Base-by-base conservation (phyloP, 2,329 filamentous ascomycete genomes). In the Fusarium pseudograminearum region DNA sequence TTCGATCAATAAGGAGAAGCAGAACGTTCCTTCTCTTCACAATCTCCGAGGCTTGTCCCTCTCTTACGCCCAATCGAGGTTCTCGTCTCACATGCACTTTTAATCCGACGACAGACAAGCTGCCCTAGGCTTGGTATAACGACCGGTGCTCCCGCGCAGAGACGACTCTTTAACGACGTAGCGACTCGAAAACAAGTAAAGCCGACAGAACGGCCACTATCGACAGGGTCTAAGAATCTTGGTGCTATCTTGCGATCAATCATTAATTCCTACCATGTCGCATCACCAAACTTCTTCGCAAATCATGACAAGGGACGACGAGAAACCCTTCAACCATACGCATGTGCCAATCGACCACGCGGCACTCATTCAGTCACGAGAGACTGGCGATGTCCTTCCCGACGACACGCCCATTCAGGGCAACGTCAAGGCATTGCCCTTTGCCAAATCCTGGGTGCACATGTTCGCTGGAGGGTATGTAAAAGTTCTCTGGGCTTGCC, bases 401-500 rank as follows among this genome's bases (percentile, higher is more conserved):
- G 80, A 83, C 54, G 82, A 81, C 56, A 69, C 72, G 20, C 76
- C 78, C 20, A 63, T 73, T 53, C 67, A 77, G 31, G 73, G 73
- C 20, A 73, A 78, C 56, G 71, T 78, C 56, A 82, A 83, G 68
- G 77, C 78, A 18, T 79, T 83, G 38, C 85, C 86, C 4, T 87
- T 87, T 74, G 84, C 90, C 20, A 94, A 94, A 80, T 94, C 93
- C 79, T 97, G 93, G 92, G 92, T 94, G 66, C 94, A 97, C 83
- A 91, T 98, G 76, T 87, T 97, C 61, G 94, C 94, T 57, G 94
- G 94, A 85, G 94, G 90, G 93, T 97, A 87, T 76, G 87, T 83
- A 8, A 63, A 54, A 26, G 20, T 20, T 31, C 18, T 31, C 8
- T 20, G 50, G 20, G 12, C 36, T 40, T 42, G 36, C 52, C 36